These are phyloP conservation scores for Aspergillus hortae DNA, from an alignment of 2,329 filamentous ascomycete species.

Conservation along the genomic window DNA sequence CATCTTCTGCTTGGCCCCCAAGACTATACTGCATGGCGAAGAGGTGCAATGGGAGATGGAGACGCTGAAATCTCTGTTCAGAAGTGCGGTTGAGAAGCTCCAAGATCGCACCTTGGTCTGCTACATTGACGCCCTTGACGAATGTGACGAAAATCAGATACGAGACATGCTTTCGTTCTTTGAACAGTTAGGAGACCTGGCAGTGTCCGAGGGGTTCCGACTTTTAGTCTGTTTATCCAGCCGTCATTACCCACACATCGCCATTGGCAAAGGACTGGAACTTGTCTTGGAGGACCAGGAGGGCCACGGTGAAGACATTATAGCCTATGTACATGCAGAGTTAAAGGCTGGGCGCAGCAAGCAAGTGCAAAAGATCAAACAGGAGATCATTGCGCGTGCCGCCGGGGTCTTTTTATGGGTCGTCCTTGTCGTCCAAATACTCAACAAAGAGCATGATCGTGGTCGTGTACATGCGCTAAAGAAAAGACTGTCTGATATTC, in stretches of 20 bases:
- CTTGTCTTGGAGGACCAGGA: conserved; percentile 37
- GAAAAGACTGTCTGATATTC: conserved; percentile 22
- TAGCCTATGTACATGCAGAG: conserved; percentile 27
- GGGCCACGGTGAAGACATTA: conserved; percentile 37
- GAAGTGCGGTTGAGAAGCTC: no score
- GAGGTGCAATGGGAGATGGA: not conserved
- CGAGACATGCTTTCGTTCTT: conserved; percentile 23
- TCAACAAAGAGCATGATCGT: conserved; percentile 38
- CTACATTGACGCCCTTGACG: not conserved
- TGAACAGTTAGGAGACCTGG: conserved; percentile 13
- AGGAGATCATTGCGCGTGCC: conserved; percentile 13
- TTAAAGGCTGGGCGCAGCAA: conserved; percentile 6
- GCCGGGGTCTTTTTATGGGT: conserved; percentile 47
- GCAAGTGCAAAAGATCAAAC: conserved; percentile 2
- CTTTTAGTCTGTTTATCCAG: conserved; percentile 39
- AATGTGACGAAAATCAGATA: not conserved
- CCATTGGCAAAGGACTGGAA: conserved; percentile 24
- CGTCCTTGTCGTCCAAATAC: conserved; percentile 41
- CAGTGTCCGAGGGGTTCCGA: not conserved
- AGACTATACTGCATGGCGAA: not conserved
- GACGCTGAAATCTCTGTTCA: not conserved
- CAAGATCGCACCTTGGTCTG: not conserved
- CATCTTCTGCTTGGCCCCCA: no score
- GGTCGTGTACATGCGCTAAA: conserved; percentile 27
- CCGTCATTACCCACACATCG: conserved; percentile 42